Conservation (phyloP, 1,284 basidiomycete species). For the Boletus sp. region DNA sequence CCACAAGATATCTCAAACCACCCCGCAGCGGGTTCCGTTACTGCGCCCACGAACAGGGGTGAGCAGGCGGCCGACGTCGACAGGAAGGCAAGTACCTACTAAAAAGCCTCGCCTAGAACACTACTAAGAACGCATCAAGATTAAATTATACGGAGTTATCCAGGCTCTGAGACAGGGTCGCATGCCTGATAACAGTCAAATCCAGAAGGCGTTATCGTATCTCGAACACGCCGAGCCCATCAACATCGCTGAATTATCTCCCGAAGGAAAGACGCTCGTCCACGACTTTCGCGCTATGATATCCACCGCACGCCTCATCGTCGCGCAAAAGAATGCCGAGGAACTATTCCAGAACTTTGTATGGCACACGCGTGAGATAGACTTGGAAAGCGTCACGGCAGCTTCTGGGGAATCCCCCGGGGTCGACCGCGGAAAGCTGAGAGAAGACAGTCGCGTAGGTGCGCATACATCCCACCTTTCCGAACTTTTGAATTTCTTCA, state of each 20-base stretch:
- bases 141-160: constrained; percentile 77
- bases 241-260: constrained; percentile 66
- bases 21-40: constrained; percentile 57
- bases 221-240: constrained; percentile 71
- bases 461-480: not conserved
- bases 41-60: constrained; percentile 57
- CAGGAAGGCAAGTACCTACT: constrained; percentile 50
- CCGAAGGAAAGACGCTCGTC: constrained; percentile 77
- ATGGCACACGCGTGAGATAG: constrained; percentile 71
- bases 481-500: constrained; percentile 1
- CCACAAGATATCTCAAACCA: constrained; percentile 60
- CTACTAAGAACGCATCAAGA: constrained; percentile 37
- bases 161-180: constrained; percentile 79
- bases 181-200: constrained; percentile 81
- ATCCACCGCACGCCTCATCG: constrained; percentile 68
- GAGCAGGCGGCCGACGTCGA: constrained; percentile 64
- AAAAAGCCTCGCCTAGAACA: not conserved
- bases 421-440: constrained; percentile 58
- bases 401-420: constrained; percentile 50
- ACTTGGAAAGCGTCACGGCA: constrained; percentile 48
- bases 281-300: constrained; percentile 77
- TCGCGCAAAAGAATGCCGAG: constrained; percentile 84
- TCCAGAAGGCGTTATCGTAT: constrained; percentile 74
- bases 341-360: constrained; percentile 89
- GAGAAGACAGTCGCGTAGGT: constrained; percentile 67